A percentile compares a stretch with the other conserved stretches of the same genome.
phyloP scores from a whole-genome alignment of 2,329 filamentous ascomycete genomes.

The Fusarium sp. region DNA sequence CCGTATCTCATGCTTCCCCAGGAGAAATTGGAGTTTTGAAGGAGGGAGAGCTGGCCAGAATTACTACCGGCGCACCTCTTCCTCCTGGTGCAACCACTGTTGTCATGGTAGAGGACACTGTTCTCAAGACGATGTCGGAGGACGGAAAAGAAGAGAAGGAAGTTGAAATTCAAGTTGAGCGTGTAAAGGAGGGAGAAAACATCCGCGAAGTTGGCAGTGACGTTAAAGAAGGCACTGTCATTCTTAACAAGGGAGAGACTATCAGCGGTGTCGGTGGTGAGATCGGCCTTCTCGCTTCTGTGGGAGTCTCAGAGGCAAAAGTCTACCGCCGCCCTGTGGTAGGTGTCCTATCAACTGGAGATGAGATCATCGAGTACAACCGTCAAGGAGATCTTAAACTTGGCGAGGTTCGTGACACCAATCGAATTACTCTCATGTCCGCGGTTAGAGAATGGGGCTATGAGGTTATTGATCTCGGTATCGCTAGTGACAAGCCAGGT shows the following conservation, averaged over 20 bases:
- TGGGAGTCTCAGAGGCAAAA: conserved; percentile 78
- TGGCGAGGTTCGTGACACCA: conserved; percentile 94
- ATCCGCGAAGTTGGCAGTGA: conserved; percentile 93
- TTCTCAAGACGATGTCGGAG: conserved; percentile 79
- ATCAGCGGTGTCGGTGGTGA: conserved; percentile 91
- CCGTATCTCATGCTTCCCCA: conserved; percentile 87
- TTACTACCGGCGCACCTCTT: conserved; percentile 94
- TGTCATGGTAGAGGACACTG: conserved; percentile 92
- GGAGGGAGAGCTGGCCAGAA: conserved; percentile 83
- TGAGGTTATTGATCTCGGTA: conserved; percentile 85
- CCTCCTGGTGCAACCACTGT: conserved; percentile 91
- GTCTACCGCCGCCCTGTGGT: conserved; percentile 83
- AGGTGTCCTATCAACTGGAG: conserved; percentile 91
- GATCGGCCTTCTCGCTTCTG: conserved; percentile 88
- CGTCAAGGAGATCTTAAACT: conserved; percentile 72
- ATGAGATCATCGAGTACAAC: conserved; percentile 88
- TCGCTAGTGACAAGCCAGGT: conserved; percentile 80
- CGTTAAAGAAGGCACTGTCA: conserved; percentile 74
- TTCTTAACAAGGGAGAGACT: conserved; percentile 83
- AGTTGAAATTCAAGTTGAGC: conserved; percentile 85
- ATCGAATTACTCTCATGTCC: conserved; percentile 87
- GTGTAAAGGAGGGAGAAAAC: conserved; percentile 84
- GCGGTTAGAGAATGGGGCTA: conserved; percentile 82
- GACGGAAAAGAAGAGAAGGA: conserved; percentile 88
- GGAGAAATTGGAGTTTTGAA: conserved; percentile 74